Evolutionary conservation across 495 filamentous ascomycete species (phyloP), one percentile per base, ranked within the genome.

Genomic region (Talaromyces nanjingensis): DNA sequence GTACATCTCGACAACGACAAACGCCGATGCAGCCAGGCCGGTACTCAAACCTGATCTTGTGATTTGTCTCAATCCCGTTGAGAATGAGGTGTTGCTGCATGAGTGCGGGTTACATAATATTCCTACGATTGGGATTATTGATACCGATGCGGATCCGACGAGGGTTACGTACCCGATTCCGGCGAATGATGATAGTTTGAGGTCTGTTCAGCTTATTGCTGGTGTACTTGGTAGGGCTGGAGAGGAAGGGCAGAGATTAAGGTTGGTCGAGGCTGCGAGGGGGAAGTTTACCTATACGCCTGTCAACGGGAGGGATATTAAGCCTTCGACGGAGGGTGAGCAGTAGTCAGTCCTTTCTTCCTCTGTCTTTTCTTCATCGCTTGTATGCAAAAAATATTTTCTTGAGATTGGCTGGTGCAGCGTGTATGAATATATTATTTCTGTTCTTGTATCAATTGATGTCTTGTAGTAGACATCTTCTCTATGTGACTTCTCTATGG

Each of bases 111-210:
- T 91, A 64, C 88, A 90, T 68, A 90, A 87, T 71, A 89, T 99
- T 61, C 94, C 94, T 8, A 99, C 96, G 0, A 92, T 99, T 70
- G 94, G 92, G 20, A 79, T 99, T 49, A 87, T 98, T 59, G 94
- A 99, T 78, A 97, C 94, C 0, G 88, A 99, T 76, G 86, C 89
- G 6, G 86, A 99, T 76, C 91, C 94, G 4, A 91, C 90, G 1
- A 91, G 91, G 81, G 91, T 98, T 33, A 99, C 94, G 6, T 99
- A 99, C 74, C 90, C 91, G 3, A 97, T 99, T 67, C 94, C 94
- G 5, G 89, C 91, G 20, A 99, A 99, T 71, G 94, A 99, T 70
- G 94, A 99, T 75, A 96, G 91, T 85, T 69, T 97, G 67, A 87
- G 93, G 20, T 86, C 87, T 65, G 81, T 91, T 18, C 82, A 87